Conservation (phyloP, 1,284 basidiomycete genomes). For the Leccinum pachyderme region DNA sequence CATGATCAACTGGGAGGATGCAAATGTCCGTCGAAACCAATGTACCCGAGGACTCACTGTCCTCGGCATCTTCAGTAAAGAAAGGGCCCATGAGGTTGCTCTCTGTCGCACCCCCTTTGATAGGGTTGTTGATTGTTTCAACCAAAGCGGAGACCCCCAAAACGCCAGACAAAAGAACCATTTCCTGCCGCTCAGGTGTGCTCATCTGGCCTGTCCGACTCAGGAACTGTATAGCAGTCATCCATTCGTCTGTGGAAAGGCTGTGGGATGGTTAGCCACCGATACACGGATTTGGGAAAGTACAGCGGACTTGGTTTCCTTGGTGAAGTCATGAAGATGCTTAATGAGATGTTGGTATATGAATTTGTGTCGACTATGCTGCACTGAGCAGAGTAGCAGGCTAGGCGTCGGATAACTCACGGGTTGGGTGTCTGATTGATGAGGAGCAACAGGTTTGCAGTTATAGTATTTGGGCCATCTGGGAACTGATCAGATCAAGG, state of each 20-base stretch:
- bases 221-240: conserved; percentile 73
- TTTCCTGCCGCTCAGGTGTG: conserved; percentile 75
- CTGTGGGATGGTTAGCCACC: conserved; percentile 28
- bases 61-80: conserved; percentile 76
- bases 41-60: conserved; percentile 48
- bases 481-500: conserved; percentile 38
- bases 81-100: conserved; percentile 83
- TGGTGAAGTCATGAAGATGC: conserved; percentile 71
- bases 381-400: conserved; percentile 2
- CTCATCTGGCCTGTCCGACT: conserved; percentile 73
- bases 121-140: conserved; percentile 74
- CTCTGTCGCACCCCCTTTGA: conserved; percentile 63
- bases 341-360: conserved; percentile 49
- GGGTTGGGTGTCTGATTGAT: conserved; percentile 17
- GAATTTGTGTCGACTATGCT: conserved; percentile 43
- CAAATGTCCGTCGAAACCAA: not conserved
- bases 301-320: conserved; percentile 56
- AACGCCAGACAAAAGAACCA: conserved; percentile 80
- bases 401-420: not conserved
- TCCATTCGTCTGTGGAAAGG: conserved; percentile 84
- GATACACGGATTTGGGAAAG: not conserved
- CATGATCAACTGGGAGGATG: conserved; percentile 46
- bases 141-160: conserved; percentile 79
- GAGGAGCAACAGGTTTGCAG: conserved; percentile 51
- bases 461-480: conserved; percentile 53